These are phyloP conservation scores for Rauvolfia tetraphylla DNA, from an alignment of 257 asterid genomes.

Conservation along the genomic window DNA sequence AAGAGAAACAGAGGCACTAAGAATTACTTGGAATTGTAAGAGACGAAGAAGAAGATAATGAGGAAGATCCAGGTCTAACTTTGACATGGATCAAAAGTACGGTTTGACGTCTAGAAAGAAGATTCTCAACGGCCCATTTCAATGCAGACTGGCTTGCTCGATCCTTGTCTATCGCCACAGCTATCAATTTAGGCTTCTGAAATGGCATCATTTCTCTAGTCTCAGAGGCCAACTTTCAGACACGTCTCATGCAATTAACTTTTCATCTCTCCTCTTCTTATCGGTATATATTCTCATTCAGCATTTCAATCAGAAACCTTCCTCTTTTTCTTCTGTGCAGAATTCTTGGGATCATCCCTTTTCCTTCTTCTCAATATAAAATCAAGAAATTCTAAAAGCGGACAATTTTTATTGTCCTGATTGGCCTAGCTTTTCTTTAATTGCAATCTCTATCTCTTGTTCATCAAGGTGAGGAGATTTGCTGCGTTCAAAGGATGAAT, in stretches of 20 bases:
- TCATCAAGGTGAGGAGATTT: background rate
- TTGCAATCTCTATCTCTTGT: background rate
- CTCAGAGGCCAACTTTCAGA: background rate
- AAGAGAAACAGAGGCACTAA: conserved; percentile 8
- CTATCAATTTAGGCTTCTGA: conserved; percentile 16
- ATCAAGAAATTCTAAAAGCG: background rate
- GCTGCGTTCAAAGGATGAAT: background rate
- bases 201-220: conserved; percentile 3
- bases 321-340: background rate
- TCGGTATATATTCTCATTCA: background rate
- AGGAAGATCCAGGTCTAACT: conserved; percentile 29
- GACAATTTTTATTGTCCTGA: background rate
- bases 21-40: conserved; percentile 40
- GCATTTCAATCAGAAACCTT: background rate
- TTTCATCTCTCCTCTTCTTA: background rate
- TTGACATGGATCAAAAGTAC: conserved; percentile 70
- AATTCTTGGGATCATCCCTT: background rate
- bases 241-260: background rate
- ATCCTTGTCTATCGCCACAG: conserved; percentile 30
- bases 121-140: conserved; percentile 70
- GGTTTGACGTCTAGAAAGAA: conserved; percentile 64
- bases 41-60: conserved; percentile 35
- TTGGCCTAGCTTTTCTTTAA: background rate
- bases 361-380: background rate
- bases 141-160: conserved; percentile 24